Base-by-base conservation (phyloP, 2,329 filamentous ascomycete species). In the Talaromyces sp. region DNA sequence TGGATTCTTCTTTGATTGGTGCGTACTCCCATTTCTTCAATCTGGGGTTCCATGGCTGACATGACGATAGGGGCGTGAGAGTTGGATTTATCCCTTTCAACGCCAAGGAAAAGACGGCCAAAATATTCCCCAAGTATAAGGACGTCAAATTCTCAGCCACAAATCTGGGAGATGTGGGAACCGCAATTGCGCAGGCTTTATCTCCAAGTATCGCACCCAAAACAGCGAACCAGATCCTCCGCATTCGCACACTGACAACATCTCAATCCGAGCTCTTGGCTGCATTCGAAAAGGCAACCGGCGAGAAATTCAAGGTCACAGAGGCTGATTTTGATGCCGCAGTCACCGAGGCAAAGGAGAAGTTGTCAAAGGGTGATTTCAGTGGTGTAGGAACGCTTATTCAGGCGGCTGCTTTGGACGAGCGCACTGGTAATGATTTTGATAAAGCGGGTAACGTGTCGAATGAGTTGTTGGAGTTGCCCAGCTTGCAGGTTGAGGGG, bases 51-150 rank as follows among this genome's bases (percentile, higher is more conserved):
- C 39, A 7, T n/a, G 39, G 13, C 39, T 41, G 39, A 41, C 71
- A 72, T 31, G 70, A 39, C 15, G 15, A 19, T n/a, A 58, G 39
- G 56, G 56, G 56, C 15, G 8, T 45, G n/a, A 27, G 25, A 59
- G 22, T 59, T 4, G 39, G 56, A 3, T 43, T 59, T 13, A 59
- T 45, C 37, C 17, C 37, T 22, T 27, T 59, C 35, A 45, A 59
- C 37, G 56, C 22, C 9, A 59, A 43, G 31, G 56, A 45, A 25
- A 59, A 59, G 39, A 45, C 56, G 13, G 56, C 72, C 17, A 71
- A 68, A 19, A 73, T 69, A n/a, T 69, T 64, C 52, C 62, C 71
- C 57, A 68, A 65, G 31, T 64, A 68, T 25, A 68, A 67, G 25
- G 63, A 71, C 39, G 56, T 66, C 17, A 41, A n/a, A 22, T 70